phyloP scores from a whole-genome alignment of 2,329 filamentous ascomycete species.

The Ramularia endophylla region DNA sequence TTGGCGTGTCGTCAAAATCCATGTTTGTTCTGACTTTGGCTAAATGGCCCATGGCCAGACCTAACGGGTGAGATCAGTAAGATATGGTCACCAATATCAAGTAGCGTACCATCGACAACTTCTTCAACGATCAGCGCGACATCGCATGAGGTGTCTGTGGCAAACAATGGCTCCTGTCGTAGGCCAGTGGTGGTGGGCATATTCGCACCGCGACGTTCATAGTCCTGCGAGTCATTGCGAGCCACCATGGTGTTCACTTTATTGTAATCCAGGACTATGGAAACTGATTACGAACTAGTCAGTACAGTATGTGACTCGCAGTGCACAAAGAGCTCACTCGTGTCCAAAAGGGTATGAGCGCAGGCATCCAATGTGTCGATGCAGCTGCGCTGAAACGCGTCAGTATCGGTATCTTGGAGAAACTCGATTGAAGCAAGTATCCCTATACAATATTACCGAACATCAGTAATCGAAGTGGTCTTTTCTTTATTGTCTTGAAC shows the following conservation, averaged over 20 bases:
- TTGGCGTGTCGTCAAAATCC: conserved; percentile 11
- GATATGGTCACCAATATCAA: too few relatives aligned
- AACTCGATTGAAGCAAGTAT: conserved; percentile 35
- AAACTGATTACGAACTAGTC: too few relatives aligned
- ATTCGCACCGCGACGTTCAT: conserved; percentile 3
- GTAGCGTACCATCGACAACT: conserved; percentile 14
- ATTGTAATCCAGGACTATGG: conserved; percentile 20
- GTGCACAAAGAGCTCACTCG: neutral
- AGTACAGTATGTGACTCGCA: neutral
- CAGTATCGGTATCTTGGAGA: conserved; percentile 39
- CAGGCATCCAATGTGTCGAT: conserved; percentile 19
- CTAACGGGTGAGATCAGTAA: too few relatives aligned
- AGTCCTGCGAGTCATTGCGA: conserved; percentile 8
- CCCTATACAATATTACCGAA: too few relatives aligned
- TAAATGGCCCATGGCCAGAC: conserved; percentile 11
- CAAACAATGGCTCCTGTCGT: conserved; percentile 13
- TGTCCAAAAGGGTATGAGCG: conserved; percentile 14
- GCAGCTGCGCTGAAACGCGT: conserved; percentile 19
- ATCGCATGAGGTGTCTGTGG: conserved; percentile 15
- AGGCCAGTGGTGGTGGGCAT: conserved; percentile 7
- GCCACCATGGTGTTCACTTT: conserved; percentile 13
- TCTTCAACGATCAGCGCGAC: conserved; percentile 16
- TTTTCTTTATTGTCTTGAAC: too few relatives aligned
- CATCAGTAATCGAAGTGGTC: too few relatives aligned
- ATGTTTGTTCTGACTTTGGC: conserved; percentile 12